Evolutionary conservation across 164 flowering plant genomes (phyloP), one percentile per base, ranked within the genome.

Genomic region (Kingdonia uniflora): DNA sequence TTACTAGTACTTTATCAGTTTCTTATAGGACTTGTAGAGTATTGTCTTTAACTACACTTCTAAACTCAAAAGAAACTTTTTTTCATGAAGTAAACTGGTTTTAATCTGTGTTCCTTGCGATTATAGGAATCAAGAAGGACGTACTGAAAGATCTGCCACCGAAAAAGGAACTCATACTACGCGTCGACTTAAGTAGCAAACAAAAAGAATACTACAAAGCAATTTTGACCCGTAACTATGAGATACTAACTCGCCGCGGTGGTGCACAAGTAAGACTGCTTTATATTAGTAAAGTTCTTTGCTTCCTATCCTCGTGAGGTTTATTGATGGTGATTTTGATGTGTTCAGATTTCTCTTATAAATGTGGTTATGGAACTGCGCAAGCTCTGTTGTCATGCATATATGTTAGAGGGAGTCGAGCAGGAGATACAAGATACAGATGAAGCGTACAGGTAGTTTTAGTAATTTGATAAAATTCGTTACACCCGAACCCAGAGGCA

Each of bases 301-400:
- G 14, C 11, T 1, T 25, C 11, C 45, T 15, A 51, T 17, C 2
- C 14, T 17, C 11, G 7, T 26, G 33, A 13, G 20, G 49, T 23
- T 25, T 26, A 43, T 29, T 25, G 21, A 29, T 45, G 22, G 22
- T 64, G 25, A 54, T 44, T 50, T 49, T 33, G 7, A 14, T 48
- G 2, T 24, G 12, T 60, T 57, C 81, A 94, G 99, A 81, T 89
- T 51, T 94, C 99, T 25, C 95, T 94, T 33, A 89, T 76, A 19
- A 94, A 94, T 65, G 97, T 94, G 66, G 97, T 87, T 42, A 94
- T 94, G 99, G 96, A 94, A 68, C 65, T 94, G 67, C 89, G 99
- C 24, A 94, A 94, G 71, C 83, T 94, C 14, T 94, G 97, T 61
- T 89, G 97, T 68, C 97, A 89, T 65, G 80, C 96, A 6, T 94